Conservation (phyloP, 768 basidiomycete species). For the Tylopilus sp. region DNA sequence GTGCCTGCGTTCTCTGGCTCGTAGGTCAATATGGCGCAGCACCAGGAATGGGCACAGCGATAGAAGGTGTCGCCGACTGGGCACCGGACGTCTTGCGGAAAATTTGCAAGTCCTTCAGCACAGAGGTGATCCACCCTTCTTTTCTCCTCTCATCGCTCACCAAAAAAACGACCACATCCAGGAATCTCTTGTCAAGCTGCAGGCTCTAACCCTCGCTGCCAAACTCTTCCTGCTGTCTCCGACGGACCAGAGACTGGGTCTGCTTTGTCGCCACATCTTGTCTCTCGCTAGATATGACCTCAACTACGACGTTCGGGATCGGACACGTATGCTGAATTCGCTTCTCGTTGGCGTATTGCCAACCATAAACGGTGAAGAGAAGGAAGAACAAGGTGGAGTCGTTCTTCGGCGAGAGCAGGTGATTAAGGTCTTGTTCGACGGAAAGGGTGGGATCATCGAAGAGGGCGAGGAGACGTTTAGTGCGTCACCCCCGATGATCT, state of each 20-base stretch:
- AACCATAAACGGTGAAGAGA: conserved; percentile 32
- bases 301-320: conserved; percentile 89
- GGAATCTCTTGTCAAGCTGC: conserved; percentile 71
- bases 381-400: conserved; percentile 63
- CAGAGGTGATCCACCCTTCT: conserved; percentile 52
- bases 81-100: conserved; percentile 89
- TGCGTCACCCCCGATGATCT: conserved; percentile 20
- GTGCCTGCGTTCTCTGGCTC: conserved; percentile 89
- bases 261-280: conserved; percentile 71
- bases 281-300: conserved; percentile 83
- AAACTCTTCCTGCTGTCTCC: conserved; percentile 76
- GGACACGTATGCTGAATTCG: conserved; percentile 73
- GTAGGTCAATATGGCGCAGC: conserved; percentile 80
- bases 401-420: conserved; percentile 82
- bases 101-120: conserved; percentile 63
- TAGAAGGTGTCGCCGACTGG: conserved; percentile 69
- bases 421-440: conserved; percentile 71
- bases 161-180: conserved; percentile 26
- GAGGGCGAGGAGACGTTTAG: conserved; percentile 33
- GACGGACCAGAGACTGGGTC: conserved; percentile 43
- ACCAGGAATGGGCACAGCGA: conserved; percentile 30
- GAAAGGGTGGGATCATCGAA: conserved; percentile 52
- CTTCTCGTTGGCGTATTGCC: conserved; percentile 58
- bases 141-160: neutral
- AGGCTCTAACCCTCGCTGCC: conserved; percentile 79